These are phyloP conservation scores for Aspergillus ibericus DNA, from an alignment of 2,329 filamentous ascomycete species.

Conservation along the genomic window DNA sequence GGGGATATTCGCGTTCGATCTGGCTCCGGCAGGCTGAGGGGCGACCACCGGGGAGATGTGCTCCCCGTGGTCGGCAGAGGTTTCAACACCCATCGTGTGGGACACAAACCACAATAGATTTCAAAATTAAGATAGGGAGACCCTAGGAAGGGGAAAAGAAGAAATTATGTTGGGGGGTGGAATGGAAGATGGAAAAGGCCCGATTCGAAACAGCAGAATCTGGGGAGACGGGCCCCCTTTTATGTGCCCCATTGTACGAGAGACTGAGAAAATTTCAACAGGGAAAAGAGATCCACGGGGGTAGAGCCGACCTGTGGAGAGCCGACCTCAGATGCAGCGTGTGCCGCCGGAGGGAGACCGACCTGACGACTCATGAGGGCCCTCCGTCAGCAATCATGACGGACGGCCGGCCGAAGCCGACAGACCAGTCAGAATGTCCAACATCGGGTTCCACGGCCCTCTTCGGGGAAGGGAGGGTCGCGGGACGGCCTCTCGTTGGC, in stretches of 20 bases:
- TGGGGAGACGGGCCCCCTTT: conserved; percentile 6
- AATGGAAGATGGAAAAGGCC: neutral
- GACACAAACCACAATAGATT: neutral
- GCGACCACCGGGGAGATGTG: conserved; percentile 28
- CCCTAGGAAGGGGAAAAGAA: neutral
- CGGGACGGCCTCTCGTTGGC: conserved; percentile 10
- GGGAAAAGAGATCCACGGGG: conserved; percentile 6
- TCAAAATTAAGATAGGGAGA: neutral
- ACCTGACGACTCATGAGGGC: neutral
- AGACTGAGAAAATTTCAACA: conserved; percentile 4
- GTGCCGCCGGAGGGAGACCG: neutral
- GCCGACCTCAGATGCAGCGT: conserved; percentile 2
- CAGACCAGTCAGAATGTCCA: conserved; percentile 12
- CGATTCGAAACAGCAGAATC: neutral
- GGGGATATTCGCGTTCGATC: conserved; percentile 35
- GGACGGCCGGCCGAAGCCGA: conserved; percentile 25
- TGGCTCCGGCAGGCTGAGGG: conserved; percentile 19
- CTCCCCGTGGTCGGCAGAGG: conserved; percentile 32
- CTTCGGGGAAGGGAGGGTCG: conserved; percentile 5
- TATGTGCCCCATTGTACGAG: neutral
- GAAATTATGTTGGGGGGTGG: neutral
- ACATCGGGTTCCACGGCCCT: conserved; percentile 17
- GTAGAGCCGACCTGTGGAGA: conserved; percentile 20
- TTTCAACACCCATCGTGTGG: conserved; percentile 32
- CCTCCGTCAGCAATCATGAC: neutral